Percentiles rank a stretch among this genome's conserved stretches.
These are phyloP conservation scores for Colletotrichum cereale DNA, from an alignment of 2,329 filamentous ascomycete species.

Conservation along the genomic window DNA sequence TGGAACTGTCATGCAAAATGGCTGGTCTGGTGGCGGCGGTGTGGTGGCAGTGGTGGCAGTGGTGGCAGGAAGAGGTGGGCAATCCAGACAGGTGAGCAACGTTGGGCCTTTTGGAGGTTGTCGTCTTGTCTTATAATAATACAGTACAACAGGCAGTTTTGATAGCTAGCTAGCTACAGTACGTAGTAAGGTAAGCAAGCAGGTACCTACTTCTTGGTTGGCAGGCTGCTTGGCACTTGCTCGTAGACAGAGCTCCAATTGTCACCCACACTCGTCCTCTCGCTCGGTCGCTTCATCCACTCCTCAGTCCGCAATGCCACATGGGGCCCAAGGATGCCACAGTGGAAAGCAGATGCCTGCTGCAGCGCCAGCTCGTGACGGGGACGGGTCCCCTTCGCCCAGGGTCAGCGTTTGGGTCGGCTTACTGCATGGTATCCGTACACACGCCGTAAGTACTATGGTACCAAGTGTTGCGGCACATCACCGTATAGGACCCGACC, in stretches of 20 bases:
- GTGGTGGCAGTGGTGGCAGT: conserved; percentile 8
- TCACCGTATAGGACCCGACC: not conserved
- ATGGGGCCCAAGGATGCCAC: not conserved
- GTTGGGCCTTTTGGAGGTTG: conserved; percentile 14
- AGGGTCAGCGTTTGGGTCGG: not conserved
- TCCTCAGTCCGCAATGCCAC: conserved; percentile 5
- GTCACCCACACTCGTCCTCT: not conserved
- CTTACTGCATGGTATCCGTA: not conserved
- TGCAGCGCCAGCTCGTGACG: conserved; percentile 2
- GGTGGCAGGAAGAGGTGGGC: conserved; percentile 5
- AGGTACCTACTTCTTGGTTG: too few relatives aligned
- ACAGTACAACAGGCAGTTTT: too few relatives aligned
- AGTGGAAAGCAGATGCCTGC: not conserved
- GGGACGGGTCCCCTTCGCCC: not conserved
- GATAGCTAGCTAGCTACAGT: too few relatives aligned
- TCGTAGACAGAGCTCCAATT: not conserved
- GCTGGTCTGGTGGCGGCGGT: not conserved
- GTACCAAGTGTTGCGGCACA: not conserved
- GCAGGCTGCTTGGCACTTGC: not conserved
- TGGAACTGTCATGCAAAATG: not conserved
- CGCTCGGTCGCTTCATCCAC: not conserved
- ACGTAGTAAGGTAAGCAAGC: too few relatives aligned
- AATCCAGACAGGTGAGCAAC: not conserved
- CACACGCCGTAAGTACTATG: too few relatives aligned
- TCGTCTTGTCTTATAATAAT: conserved; percentile 20